Percentiles rank a stretch among this genome's conserved stretches.
Conservation (phyloP, 345 rosid species). For the Ceriops zippeliana region DNA sequence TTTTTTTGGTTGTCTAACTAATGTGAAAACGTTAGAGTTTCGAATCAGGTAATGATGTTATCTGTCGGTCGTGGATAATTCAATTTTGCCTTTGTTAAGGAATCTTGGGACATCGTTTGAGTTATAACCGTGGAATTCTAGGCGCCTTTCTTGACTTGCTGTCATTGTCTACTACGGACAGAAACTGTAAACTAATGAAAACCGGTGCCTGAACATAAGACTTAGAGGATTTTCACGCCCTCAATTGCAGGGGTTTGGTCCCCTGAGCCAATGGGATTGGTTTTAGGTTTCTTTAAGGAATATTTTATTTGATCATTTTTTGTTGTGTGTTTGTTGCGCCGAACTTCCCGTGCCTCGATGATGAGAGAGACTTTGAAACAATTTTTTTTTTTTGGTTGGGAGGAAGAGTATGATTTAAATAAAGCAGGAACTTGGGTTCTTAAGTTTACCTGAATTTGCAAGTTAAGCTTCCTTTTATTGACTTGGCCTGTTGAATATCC, state of each 20-base stretch:
- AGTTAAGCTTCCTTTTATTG: background rate
- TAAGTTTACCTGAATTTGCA: constrained; percentile 2
- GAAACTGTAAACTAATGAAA: too few relatives aligned
- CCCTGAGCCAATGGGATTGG: background rate
- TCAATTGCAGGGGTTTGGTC: background rate
- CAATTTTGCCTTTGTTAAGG: background rate
- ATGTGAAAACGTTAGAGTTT: too few relatives aligned
- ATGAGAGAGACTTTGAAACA: too few relatives aligned
- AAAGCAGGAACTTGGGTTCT: constrained; percentile 1
- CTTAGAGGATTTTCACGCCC: background rate
- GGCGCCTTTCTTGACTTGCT: too few relatives aligned
- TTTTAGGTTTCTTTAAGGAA: background rate
- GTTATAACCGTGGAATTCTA: too few relatives aligned
- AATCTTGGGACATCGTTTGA: too few relatives aligned
- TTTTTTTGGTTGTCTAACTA: too few relatives aligned
- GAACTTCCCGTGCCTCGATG: too few relatives aligned
- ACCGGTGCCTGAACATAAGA: too few relatives aligned
- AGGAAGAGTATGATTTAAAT: background rate
- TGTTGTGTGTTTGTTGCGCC: too few relatives aligned
- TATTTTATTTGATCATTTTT: background rate
- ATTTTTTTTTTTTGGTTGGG: background rate
- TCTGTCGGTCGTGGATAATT: background rate
- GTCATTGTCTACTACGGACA: too few relatives aligned
- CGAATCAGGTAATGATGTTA: too few relatives aligned
- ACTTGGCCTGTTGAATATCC: constrained; percentile 15